Percentiles rank a stretch among this genome's conserved stretches.
These are phyloP conservation scores for Eragrostis nindensis DNA, from an alignment of 176 grass and related monocot genomes.

Conservation along the genomic window DNA sequence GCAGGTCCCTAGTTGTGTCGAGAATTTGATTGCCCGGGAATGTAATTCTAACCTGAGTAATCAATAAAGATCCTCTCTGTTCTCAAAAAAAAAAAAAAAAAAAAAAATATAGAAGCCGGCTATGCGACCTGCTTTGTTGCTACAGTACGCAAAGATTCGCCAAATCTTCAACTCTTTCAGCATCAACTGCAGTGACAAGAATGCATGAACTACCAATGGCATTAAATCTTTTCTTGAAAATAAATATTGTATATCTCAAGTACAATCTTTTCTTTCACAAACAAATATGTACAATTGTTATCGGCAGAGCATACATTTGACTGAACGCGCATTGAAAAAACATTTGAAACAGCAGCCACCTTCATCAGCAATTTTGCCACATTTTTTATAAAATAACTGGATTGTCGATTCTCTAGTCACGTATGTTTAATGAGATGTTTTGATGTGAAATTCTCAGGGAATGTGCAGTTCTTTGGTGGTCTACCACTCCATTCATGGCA, in stretches of 20 bases:
- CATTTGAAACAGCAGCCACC: background rate
- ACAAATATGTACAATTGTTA: background rate
- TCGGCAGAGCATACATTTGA: too few species aligned
- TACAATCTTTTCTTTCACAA: background rate
- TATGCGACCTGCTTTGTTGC: background rate
- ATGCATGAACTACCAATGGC: conserved; percentile 32
- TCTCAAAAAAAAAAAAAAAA: too few species aligned
- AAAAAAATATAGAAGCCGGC: background rate
- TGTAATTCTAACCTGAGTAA: too few species aligned
- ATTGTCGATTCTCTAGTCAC: too few species aligned
- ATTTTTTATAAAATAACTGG: background rate
- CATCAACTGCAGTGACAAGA: conserved; percentile 26
- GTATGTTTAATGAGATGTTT: background rate
- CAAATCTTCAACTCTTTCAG: background rate
- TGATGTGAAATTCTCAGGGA: background rate
- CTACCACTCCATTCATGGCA: too few species aligned
- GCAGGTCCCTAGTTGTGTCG: too few species aligned
- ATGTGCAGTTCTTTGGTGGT: background rate
- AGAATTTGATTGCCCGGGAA: too few species aligned
- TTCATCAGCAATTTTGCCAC: background rate
- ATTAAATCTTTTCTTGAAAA: background rate
- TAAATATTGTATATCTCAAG: background rate
- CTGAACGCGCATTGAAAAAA: background rate
- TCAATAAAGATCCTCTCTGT: too few species aligned
- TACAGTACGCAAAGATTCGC: background rate